phyloP scores from a whole-genome alignment of 1,284 basidiomycete genomes.

The Chiua sp. region DNA sequence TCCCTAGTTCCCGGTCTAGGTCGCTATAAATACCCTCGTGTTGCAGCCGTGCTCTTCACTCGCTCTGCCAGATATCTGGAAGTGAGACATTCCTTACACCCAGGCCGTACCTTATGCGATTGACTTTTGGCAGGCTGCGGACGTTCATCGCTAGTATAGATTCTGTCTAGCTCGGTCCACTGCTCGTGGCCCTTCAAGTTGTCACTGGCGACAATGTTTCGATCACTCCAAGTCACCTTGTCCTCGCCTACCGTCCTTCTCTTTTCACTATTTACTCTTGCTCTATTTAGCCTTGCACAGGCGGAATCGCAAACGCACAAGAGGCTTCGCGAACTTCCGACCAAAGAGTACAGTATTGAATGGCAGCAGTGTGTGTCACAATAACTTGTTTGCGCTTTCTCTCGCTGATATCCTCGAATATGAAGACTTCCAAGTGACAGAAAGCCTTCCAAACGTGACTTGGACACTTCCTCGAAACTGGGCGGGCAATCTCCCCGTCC shows the following conservation, averaged over 20 bases:
- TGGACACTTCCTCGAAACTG: conserved; percentile 60
- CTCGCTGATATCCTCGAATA: conserved; percentile 51
- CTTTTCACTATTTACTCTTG: neutral
- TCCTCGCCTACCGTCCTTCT: neutral
- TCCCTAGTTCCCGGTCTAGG: too few species aligned
- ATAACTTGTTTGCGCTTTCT: neutral
- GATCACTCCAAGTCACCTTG: neutral
- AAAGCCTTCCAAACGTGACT: conserved; percentile 65
- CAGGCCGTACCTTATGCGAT: too few species aligned
- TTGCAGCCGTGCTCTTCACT: too few species aligned
- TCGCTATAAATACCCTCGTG: too few species aligned
- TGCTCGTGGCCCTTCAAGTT: too few species aligned
- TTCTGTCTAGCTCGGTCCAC: too few species aligned
- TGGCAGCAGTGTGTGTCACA: conserved; percentile 64
- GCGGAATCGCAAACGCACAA: neutral
- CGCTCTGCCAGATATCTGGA: too few species aligned
- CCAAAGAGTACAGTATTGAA: conserved; percentile 50
- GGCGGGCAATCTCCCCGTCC: conserved; percentile 72
- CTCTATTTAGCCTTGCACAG: neutral
- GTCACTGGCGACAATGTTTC: too few species aligned
- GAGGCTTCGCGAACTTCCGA: neutral
- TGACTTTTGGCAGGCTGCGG: too few species aligned
- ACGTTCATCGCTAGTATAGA: too few species aligned
- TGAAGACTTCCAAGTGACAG: conserved; percentile 62
- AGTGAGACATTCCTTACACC: too few species aligned